Evolutionary conservation across 805 yeast species (phyloP), one percentile per base, ranked within the genome.

Genomic region (Citeromyces nyonsensis): DNA sequence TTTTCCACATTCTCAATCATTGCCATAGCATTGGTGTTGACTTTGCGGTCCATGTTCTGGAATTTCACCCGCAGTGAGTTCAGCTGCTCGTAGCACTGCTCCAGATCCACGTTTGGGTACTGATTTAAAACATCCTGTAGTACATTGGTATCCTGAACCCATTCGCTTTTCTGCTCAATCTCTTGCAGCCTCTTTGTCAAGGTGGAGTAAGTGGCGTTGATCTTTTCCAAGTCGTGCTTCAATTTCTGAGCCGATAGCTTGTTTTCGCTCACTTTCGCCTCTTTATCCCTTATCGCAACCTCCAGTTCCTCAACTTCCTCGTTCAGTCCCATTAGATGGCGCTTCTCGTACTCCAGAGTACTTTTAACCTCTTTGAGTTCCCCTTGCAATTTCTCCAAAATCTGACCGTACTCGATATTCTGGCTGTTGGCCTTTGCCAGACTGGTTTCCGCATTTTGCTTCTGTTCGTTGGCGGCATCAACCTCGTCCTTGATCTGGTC

Each of bases 1-100:
- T 79, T 84, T 49, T 85, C 95, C 18, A 83, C 93, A 41, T 74
- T 83, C 45, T 85, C 95, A 39, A 84, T 82, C 80, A 80, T 81
- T 44, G 75, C 75, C 94, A 81, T 81, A 39, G 84, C 83, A 45
- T 85, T 80, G 3, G 78, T 65, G 44, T 85, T 84, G 11, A 86
- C 94, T 40, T 76, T 82, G 35, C 84, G 66, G 54, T 69, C 78
- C 80, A 88, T 72, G 4, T 69, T 69, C 34, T 70, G 65, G 44
- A 73, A 71, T 38, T 73, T 64, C 24, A 67, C 78, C 12, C 64
- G 57, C 40, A 83, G 63, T 30, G 66, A 63, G 9, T 54, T 54
- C 27, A 74, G 66, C 39, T 76, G 68, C 14, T 63, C 67, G 39
- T 72, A 69, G 41, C 76, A 66, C 37, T 76, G 76, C 6, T 63